A percentile compares a stretch with the other conserved stretches of the same genome.
Conservation (phyloP, 805 yeast species). For the Sporopachydermia quercuum region DNA sequence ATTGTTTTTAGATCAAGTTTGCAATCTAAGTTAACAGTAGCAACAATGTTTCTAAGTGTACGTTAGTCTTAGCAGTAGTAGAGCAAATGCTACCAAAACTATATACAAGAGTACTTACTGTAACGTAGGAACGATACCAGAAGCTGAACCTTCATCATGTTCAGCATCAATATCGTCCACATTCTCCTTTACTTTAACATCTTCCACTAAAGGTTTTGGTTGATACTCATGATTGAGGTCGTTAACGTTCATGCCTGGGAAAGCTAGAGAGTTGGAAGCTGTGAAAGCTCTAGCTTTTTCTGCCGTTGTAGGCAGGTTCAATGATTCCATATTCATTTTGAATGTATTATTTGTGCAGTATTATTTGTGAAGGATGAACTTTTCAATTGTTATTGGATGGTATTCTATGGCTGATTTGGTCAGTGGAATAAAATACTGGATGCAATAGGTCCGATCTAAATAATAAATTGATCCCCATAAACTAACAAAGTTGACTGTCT, state of each 20-base stretch:
- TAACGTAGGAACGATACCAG: constrained; percentile 91
- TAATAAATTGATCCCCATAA: too few relatives aligned
- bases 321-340: constrained; percentile 40
- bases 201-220: constrained; percentile 7
- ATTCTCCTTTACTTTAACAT: constrained; percentile 9
- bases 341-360: too few relatives aligned
- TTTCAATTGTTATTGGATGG: not conserved
- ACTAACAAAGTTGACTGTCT: too few relatives aligned
- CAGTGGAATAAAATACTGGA: not conserved
- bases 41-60: constrained; percentile 75
- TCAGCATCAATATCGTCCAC: constrained; percentile 11
- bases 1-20: constrained; percentile 91
- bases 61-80: constrained; percentile 2
- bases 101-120: constrained; percentile 14
- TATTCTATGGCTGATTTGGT: not conserved
- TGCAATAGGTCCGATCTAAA: too few relatives aligned
- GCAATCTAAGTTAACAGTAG: constrained; percentile 94
- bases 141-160: constrained; percentile 61
- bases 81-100: constrained; percentile 1
- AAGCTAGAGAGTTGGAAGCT: constrained; percentile 47
- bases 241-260: constrained; percentile 36
- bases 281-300: constrained; percentile 64
- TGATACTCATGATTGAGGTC: constrained; percentile 12
- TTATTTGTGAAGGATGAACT: not conserved
- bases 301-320: constrained; percentile 64